Evolutionary conservation across 768 basidiomycete genomes (phyloP), one percentile per base, ranked within the genome.

Genomic region (Lentinula guzmanii): DNA sequence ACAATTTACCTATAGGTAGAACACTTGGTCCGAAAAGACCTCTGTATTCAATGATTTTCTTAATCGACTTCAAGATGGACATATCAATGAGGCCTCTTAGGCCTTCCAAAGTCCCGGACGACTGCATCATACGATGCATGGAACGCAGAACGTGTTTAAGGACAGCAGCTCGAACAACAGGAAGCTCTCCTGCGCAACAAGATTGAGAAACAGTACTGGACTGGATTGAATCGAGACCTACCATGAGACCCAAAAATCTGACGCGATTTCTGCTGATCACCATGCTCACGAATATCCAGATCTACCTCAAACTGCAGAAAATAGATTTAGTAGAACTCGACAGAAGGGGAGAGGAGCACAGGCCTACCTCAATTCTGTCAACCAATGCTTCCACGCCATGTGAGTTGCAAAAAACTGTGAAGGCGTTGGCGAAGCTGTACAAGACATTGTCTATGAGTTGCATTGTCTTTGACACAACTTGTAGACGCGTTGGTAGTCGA

Each of bases 71-170:
- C 61, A 95, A 76, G 21, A 98, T 77, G 1, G 92, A 86, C 54
- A 90, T 89, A 72, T 99, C 97, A 61, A 98, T 94, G 41, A 99
- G 78, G 35, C 94, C 95, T 15, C 97, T 87, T 11, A 99, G 81
- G 2, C 95, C 95, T 71, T 99, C 97, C 4, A 94, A 87, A 3
- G 91, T 90, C 8, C 96, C 96, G 0, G 93, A 90, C 0, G 91
- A 90, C 69, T 95, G 92, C 95, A 99, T 97, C 86, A 98, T 93
- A 33, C 97, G 86, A 67, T 97, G 94, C 76, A 96, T 86, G 1
- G 95, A 94, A 33, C 97, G 88, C 35, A 99, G 72, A 9, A 93
- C 84, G 64, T 94, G 89, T 73, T 96, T 97, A 66, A 98, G 76
- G n/a, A 93, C 86, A 42, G 87, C 86, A 28, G 87, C 86, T 4